Evolutionary conservation across 495 filamentous ascomycete species (phyloP).

Genomic region (Talaromyces borbonicus): DNA sequence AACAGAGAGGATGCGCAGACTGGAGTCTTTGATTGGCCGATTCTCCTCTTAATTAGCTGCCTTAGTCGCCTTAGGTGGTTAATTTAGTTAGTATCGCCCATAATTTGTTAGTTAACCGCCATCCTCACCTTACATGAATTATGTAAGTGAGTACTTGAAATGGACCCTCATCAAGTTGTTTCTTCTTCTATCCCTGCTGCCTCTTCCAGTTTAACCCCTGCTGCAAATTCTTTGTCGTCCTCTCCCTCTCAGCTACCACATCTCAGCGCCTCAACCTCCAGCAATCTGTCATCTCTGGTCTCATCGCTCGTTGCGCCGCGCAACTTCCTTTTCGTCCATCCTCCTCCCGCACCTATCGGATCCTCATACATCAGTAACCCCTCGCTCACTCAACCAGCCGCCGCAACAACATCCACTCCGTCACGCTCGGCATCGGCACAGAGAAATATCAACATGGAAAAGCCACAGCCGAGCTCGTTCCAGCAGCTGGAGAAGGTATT

Average conservation of each 20-base stretch:
- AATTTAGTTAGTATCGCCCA: too few species aligned
- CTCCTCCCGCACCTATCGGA: not conserved
- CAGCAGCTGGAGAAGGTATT: conserved; percentile 89
- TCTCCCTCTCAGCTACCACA: too few species aligned
- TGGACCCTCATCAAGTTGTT: not conserved
- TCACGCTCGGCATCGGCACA: not conserved
- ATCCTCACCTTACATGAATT: too few species aligned
- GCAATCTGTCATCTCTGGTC: conserved; percentile 9
- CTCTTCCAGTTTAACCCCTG: not conserved
- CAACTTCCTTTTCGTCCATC: conserved; percentile 25
- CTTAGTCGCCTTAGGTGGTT: too few species aligned
- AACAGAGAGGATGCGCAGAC: too few species aligned
- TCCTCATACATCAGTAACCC: conserved; percentile 4
- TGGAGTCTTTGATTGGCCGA: too few species aligned
- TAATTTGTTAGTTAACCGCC: too few species aligned
- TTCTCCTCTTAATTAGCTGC: too few species aligned
- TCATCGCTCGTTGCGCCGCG: conserved; percentile 30
- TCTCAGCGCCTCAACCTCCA: too few species aligned
- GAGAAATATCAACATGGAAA: conserved; percentile 60
- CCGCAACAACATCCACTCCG: not conserved
- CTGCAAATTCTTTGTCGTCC: not conserved
- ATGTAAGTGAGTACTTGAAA: conserved; percentile 16
- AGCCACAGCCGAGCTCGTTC: conserved; percentile 85
- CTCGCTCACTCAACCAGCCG: conserved; percentile 8
- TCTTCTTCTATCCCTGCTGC: not conserved